Conservation (phyloP, 2,329 filamentous ascomycete species). For the Fusarium xylarioides region DNA sequence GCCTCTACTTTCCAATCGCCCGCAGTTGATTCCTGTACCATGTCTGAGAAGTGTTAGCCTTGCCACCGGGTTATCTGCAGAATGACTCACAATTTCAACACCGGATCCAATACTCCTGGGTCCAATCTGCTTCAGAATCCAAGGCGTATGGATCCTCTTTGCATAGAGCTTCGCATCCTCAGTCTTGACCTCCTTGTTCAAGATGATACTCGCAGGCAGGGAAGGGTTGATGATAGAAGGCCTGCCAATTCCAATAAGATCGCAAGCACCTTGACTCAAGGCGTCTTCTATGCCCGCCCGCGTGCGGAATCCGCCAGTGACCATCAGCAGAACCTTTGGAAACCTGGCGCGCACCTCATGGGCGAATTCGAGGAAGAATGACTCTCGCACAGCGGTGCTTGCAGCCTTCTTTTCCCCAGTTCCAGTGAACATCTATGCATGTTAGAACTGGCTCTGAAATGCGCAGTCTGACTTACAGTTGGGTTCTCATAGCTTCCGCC, state of each 20-base stretch:
- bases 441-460: not conserved
- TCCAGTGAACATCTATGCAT: constrained; percentile 48
- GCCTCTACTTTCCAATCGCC: not conserved
- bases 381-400: constrained; percentile 65
- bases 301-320: constrained; percentile 71
- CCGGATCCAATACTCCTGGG: constrained; percentile 32
- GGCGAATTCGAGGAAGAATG: constrained; percentile 75
- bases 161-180: constrained; percentile 25
- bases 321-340: constrained; percentile 58
- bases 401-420: constrained; percentile 10
- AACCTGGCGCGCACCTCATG: constrained; percentile 57
- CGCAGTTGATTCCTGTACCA: constrained; percentile 32
- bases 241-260: constrained; percentile 53
- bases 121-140: constrained; percentile 24
- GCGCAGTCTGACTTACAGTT: constrained; percentile 43
- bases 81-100: constrained; percentile 22
- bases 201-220: constrained; percentile 45
- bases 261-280: constrained; percentile 50
- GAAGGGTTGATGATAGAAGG: constrained; percentile 51
- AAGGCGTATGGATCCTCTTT: constrained; percentile 15
- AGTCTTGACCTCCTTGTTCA: constrained; percentile 24
- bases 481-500: constrained; percentile 69
- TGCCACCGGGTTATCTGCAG: accelerated
- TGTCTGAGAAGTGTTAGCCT: not conserved
- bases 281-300: constrained; percentile 53